Percentiles rank a stretch among this genome's conserved stretches.
These are phyloP conservation scores for Yarrowia deformans DNA, from an alignment of 805 yeast species.

Conservation along the genomic window DNA sequence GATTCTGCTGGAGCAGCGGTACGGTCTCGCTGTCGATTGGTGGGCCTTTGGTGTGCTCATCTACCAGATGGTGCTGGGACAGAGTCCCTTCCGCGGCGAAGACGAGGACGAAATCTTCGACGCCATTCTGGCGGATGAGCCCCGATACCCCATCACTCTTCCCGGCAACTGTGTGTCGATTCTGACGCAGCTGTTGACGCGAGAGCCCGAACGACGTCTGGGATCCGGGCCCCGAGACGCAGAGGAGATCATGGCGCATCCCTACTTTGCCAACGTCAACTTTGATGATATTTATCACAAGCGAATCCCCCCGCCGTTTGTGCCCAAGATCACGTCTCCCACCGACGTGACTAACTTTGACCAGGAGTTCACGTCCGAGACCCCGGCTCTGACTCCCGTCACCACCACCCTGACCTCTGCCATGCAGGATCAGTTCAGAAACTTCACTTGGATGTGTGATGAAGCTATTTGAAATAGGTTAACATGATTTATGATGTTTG, in stretches of 20 bases:
- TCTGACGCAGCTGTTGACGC: constrained; percentile 85
- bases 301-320: constrained; percentile 83
- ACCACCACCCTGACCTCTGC: constrained; percentile 83
- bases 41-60: constrained; percentile 98
- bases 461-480: constrained; percentile 43
- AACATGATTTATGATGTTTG: constrained; percentile 23
- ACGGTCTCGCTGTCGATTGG: constrained; percentile 97
- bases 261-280: constrained; percentile 87
- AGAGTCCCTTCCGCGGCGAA: constrained; percentile 97
- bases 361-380: constrained; percentile 91
- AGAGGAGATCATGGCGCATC: constrained; percentile 91
- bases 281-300: constrained; percentile 83
- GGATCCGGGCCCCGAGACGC: constrained; percentile 93
- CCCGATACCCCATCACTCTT: constrained; percentile 95
- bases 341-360: constrained; percentile 94
- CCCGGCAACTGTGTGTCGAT: constrained; percentile 95
- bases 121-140: constrained; percentile 96
- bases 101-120: constrained; percentile 97
- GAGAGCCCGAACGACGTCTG: constrained; percentile 83
- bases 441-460: constrained; percentile 74
- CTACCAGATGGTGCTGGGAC: constrained; percentile 95
- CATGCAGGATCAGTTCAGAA: constrained; percentile 96
- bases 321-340: constrained; percentile 85
- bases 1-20: constrained; percentile 88
- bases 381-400: constrained; percentile 94